phyloP scores from a whole-genome alignment of 805 yeast genomes.

The Sugiyamaella floridensis region DNA sequence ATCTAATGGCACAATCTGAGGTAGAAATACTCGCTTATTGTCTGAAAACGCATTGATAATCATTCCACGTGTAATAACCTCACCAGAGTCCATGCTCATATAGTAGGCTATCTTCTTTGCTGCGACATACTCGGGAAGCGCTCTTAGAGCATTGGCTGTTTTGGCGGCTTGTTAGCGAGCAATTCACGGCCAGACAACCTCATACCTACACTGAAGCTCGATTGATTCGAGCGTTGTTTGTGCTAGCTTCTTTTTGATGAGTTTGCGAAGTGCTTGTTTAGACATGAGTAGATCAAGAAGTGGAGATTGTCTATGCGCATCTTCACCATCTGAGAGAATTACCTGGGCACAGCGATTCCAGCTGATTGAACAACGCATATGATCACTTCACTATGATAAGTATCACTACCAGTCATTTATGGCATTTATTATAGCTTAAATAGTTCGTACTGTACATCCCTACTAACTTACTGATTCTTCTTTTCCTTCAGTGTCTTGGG shows the following conservation, averaged over 20 bases:
- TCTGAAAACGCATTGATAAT: constrained; percentile 45
- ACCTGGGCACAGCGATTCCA: no score
- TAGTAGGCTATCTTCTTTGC: constrained; percentile 56
- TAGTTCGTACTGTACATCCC: not conserved
- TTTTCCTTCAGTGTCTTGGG: constrained; percentile 18
- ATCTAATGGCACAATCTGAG: constrained; percentile 43
- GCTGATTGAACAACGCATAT: no score
- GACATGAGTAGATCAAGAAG: not conserved
- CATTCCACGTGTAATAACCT: constrained; percentile 53
- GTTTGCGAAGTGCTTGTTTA: constrained; percentile 16
- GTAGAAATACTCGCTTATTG: constrained; percentile 40
- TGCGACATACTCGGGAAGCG: constrained; percentile 33
- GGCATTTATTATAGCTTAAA: not conserved
- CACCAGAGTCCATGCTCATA: constrained; percentile 70
- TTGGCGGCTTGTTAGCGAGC: not conserved
- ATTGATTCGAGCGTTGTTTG: constrained; percentile 6
- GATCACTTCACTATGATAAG: no score
- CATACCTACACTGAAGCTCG: not conserved
- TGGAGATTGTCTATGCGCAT: not conserved
- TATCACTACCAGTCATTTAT: no score
- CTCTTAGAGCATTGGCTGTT: constrained; percentile 17
- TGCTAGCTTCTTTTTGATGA: constrained; percentile 7
- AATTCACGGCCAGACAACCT: not conserved
- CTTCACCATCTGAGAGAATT: not conserved
- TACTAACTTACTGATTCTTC: constrained; percentile 15